These are phyloP conservation scores for Talaromyces adpressus DNA, from an alignment of 495 filamentous ascomycete genomes.

Conservation along the genomic window DNA sequence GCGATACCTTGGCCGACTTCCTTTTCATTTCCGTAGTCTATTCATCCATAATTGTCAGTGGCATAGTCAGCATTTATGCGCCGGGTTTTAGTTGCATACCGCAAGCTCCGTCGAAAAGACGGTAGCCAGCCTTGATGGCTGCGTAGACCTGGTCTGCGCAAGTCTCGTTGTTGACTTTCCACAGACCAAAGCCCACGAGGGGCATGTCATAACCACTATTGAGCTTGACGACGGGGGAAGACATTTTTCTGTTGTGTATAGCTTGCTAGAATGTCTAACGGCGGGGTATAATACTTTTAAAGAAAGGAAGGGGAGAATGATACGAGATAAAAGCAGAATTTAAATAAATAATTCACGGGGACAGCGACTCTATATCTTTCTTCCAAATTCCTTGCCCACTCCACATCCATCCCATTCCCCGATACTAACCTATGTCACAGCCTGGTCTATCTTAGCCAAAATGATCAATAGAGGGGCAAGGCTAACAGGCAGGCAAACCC, in stretches of 20 bases:
- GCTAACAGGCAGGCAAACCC: neutral
- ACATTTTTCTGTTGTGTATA: neutral
- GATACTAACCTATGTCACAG: neutral
- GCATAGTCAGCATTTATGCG: neutral
- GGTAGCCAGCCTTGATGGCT: slow-evolving; percentile 83
- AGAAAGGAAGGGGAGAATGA: neutral
- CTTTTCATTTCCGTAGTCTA: slow-evolving; percentile 85
- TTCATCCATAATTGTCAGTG: no score
- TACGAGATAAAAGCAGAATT: neutral
- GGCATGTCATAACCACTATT: slow-evolving; percentile 81
- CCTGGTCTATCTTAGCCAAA: slow-evolving; percentile 1
- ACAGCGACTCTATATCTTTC: slow-evolving; percentile 1
- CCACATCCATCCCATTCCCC: neutral
- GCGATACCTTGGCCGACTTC: slow-evolving; percentile 79
- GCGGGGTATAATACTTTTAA: neutral
- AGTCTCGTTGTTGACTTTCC: slow-evolving; percentile 78
- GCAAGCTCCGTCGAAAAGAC: slow-evolving; percentile 80
- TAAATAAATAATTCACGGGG: neutral
- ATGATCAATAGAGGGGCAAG: neutral
- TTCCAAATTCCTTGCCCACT: neutral
- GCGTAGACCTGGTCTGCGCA: slow-evolving; percentile 78
- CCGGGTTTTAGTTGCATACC: slow-evolving; percentile 44
- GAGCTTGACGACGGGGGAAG: slow-evolving; percentile 56
- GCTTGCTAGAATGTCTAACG: neutral
- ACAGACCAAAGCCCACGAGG: slow-evolving; percentile 73